Conservation (phyloP, 2,329 filamentous ascomycete genomes). For the Mycosphaerella sp. region DNA sequence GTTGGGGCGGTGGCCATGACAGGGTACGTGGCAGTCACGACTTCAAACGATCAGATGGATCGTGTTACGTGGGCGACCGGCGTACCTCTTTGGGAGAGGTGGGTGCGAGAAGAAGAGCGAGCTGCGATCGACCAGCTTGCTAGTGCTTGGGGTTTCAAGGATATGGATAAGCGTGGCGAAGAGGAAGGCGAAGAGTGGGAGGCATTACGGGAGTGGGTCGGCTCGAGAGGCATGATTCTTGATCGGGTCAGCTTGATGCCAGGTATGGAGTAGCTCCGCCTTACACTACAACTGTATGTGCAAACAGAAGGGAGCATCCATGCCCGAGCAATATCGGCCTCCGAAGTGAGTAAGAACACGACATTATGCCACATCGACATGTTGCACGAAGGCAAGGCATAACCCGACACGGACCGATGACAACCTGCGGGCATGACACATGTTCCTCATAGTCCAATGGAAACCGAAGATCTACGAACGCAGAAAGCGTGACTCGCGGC, state of each 20-base stretch:
- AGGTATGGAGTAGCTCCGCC: conserved; percentile 63
- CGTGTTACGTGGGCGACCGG: conserved; percentile 86
- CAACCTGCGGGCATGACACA: too few relatives aligned
- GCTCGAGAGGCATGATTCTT: conserved; percentile 78
- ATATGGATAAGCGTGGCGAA: conserved; percentile 71
- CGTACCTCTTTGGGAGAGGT: conserved; percentile 71
- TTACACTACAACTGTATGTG: neutral
- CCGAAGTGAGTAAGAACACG: too few relatives aligned
- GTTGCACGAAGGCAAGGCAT: too few relatives aligned
- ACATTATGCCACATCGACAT: too few relatives aligned
- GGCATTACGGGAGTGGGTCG: conserved; percentile 72
- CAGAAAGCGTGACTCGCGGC: too few relatives aligned
- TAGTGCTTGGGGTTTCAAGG: conserved; percentile 85
- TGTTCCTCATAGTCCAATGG: too few relatives aligned
- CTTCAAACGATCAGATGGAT: conserved; percentile 90
- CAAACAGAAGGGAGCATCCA: neutral
- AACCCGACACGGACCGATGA: too few relatives aligned
- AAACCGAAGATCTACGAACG: too few relatives aligned
- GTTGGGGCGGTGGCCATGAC: conserved; percentile 73
- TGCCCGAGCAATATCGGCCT: too few relatives aligned
- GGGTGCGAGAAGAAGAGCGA: conserved; percentile 84
- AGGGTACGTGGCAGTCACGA: conserved; percentile 76
- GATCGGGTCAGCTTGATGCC: conserved; percentile 88
- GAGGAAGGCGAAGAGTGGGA: conserved; percentile 92
- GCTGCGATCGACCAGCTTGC: conserved; percentile 81